Evolutionary conservation across 2,329 filamentous ascomycete species (phyloP).

Genomic region (Fusarium anguioides): DNA sequence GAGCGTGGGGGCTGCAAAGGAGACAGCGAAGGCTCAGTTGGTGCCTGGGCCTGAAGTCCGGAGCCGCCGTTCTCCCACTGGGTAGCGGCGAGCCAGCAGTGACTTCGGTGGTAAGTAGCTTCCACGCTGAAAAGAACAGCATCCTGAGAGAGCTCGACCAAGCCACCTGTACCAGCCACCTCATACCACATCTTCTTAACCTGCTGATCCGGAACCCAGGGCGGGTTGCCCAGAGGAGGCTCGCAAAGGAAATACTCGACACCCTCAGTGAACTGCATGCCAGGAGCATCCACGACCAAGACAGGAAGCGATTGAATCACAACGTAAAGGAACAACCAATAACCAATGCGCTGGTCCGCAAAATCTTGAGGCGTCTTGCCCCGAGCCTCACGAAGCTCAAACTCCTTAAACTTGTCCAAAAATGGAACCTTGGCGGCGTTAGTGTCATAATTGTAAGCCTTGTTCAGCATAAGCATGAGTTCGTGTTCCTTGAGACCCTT

Average conservation of each 20-base stretch:
- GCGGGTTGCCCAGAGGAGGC: slow-evolving; percentile 75
- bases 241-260: slow-evolving; percentile 87
- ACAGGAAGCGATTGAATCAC: slow-evolving; percentile 82
- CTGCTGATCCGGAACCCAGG: slow-evolving; percentile 76
- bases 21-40: slow-evolving; percentile 50
- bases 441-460: slow-evolving; percentile 83
- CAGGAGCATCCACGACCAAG: slow-evolving; percentile 80
- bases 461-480: slow-evolving; percentile 78
- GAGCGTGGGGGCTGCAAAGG: slow-evolving; percentile 53
- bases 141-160: slow-evolving; percentile 69
- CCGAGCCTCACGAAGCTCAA: slow-evolving; percentile 75
- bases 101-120: slow-evolving; percentile 68
- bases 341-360: slow-evolving; percentile 76
- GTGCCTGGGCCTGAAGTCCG: slow-evolving; percentile 34
- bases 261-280: slow-evolving; percentile 73
- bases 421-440: slow-evolving; percentile 69
- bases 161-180: slow-evolving; percentile 70
- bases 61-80: slow-evolving; percentile 56
- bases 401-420: slow-evolving; percentile 74
- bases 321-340: slow-evolving; percentile 85
- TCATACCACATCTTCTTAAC: slow-evolving; percentile 79
- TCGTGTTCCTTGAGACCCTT: slow-evolving; percentile 83
- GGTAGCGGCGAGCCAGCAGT: slow-evolving; percentile 66
- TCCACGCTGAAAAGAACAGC: slow-evolving; percentile 71
- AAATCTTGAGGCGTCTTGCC: slow-evolving; percentile 74